Base-by-base conservation (phyloP, 1,284 basidiomycete genomes). In the Leccinum griseonigrum region DNA sequence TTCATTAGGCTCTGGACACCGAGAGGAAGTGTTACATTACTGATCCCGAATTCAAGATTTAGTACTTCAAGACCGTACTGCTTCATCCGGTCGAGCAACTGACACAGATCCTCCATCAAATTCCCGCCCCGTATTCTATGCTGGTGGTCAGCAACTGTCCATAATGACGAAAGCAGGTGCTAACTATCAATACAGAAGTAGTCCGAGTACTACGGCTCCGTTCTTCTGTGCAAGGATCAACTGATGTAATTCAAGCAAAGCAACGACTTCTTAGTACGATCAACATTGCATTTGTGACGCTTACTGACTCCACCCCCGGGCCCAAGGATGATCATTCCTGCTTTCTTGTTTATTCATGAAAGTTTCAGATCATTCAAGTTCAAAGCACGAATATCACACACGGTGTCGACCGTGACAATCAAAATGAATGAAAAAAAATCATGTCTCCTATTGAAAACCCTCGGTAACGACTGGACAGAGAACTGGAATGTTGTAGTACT, bases 381-480 rank as follows among this genome's bases (percentile, higher is more conserved):
- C 46, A 99, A 78, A 28, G 85, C 81, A 51, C 97, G 88, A 61
- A 99, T 98, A 74, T 99, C 97, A 67, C 87, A 85, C 11, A 98
- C 97, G 64, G 99, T 96, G 74, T 99, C 97, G 63, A 99, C 81
- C 10, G 32, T 32, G 32, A 32, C 32, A 40, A 91, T 81, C 57
- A 99, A 83, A 96, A 98, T 5, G 94, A 95, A 78, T 99, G 97
- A 75, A 99, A 99, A 78, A 98, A 99, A 61, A 99, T 90, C 96
- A 99, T 98, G 75, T 99, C 97, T 56, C 97, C 97, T 57, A 99
- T 82, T 0, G 96, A 98, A 11, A 32, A 14, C 97, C 97, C 71
- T 99, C 97, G 10, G 97, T 99, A 51, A 99, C 79, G 0, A 97
- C 97, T 16, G 97, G 97, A 73, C 97, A 99, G 78, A 98, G 99